Percentiles rank a stretch among this genome's conserved stretches.
Conservation (phyloP, 371 early-diverging fungal species). For the Mortierella polycephala region DNA sequence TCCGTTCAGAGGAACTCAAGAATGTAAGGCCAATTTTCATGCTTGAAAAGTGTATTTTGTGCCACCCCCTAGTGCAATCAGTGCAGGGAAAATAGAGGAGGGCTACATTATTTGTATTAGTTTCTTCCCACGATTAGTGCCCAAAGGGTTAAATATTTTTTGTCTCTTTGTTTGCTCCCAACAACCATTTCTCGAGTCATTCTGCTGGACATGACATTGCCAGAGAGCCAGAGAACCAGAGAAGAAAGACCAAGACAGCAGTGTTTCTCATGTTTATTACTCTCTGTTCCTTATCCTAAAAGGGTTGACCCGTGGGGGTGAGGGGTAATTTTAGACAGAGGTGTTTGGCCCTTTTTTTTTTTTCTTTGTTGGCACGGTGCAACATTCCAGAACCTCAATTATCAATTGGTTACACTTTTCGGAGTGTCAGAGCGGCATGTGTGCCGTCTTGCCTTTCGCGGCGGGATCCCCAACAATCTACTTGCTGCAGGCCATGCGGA, state of each 20-base stretch:
- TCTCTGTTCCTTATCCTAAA: too few relatives aligned
- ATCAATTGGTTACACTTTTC: too few relatives aligned
- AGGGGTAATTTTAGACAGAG: too few relatives aligned
- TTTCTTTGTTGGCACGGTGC: too few relatives aligned
- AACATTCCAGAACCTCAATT: too few relatives aligned
- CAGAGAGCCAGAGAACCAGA: neutral
- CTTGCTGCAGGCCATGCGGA: neutral
- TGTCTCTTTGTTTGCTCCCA: slow-evolving; percentile 1
- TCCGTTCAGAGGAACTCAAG: slow-evolving; percentile 90
- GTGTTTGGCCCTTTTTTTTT: too few relatives aligned
- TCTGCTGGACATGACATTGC: neutral
- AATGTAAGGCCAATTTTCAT: slow-evolving; percentile 59
- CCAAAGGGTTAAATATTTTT: neutral
- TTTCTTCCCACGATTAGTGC: slow-evolving; percentile 44
- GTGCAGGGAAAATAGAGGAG: neutral
- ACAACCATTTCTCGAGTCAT: slow-evolving; percentile 10
- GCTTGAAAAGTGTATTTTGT: neutral
- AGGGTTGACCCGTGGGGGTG: too few relatives aligned
- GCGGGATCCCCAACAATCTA: slow-evolving; percentile 1
- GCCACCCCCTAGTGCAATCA: neutral
- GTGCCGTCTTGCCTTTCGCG: too few relatives aligned
- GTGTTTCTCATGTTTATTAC: neutral
- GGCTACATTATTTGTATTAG: neutral
- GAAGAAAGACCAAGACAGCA: neutral
- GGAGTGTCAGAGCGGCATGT: too few relatives aligned